Base-by-base conservation (phyloP, 768 basidiomycete genomes). In the Lentinula detonsa region DNA sequence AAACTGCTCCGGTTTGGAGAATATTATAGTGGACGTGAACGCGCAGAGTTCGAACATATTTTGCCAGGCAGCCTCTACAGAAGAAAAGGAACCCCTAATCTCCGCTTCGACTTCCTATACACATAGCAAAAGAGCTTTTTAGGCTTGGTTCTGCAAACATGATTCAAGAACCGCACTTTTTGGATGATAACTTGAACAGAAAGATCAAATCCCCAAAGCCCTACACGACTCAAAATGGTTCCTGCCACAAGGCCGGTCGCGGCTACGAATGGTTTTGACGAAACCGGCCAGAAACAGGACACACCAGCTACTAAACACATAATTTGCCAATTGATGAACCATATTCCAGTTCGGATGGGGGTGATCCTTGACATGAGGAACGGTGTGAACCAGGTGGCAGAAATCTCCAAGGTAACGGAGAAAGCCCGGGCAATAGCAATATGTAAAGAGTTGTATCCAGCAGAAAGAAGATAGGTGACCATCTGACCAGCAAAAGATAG, bases 121-220 rank as follows among this genome's bases (percentile, higher is more conserved):
- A 48, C 21, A 13, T 39, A 39, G 21, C 18, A 6, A 48, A 10
- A 23, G 10, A 7, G 11, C 3, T 43, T 11, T 8, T 13, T 9
- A 39, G 9, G 8, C 37, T 39, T 39, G 13, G 8, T 39, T 13
- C 5, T 7, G 15, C n/a, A 45, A 15, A 16, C 7, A 18, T 18
- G n/a, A 18, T 18, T 23, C 3, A 23, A 21, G 21, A 23, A 23
- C 18, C 21, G 18, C 21, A 11, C 69, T 68, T 70, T 57, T 61
- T 72, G 71, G n/a, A 71, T 63, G 39, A 71, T 65, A 6, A 66
- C 58, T 56, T 72, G 71, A 3, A 64, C 67, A 43, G 66, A 65
- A 18, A 72, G 65, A 57, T 72, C 70, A 35, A 71, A 72, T 9
- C 70, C 70, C 71, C 71, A 71, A 13, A 72, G 64, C 11, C 71